Percentiles rank a stretch among this genome's conserved stretches.
Conservation (phyloP, 2,329 filamentous ascomycete genomes). For the Phyllosticta citrichinensis region DNA sequence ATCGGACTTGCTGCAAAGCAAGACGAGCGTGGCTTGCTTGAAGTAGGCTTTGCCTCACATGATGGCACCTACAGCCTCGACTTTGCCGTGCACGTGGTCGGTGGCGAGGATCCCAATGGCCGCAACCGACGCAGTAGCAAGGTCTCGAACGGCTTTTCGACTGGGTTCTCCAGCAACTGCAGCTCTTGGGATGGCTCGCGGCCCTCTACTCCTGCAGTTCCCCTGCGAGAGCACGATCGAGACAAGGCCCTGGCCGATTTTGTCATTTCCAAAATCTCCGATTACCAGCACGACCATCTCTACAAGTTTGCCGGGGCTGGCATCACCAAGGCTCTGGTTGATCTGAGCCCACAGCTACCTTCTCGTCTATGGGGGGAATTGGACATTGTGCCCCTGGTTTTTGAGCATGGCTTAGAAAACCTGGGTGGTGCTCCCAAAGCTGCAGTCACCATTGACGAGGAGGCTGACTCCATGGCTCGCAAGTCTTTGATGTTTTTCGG, state of each 20-base stretch:
- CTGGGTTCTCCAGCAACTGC: constrained; percentile 10
- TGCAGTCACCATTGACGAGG: constrained; percentile 59
- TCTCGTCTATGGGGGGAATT: constrained; percentile 66
- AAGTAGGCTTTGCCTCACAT: constrained; percentile 59
- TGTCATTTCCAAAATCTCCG: constrained; percentile 46
- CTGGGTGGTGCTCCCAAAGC: not conserved
- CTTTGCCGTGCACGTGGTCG: constrained; percentile 54
- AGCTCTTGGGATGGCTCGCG: not conserved
- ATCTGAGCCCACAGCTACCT: constrained; percentile 54
- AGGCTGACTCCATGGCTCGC: constrained; percentile 70
- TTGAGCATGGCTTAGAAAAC: constrained; percentile 25
- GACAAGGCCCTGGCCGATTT: constrained; percentile 42
- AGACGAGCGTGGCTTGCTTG: constrained; percentile 41
- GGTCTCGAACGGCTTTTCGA: constrained; percentile 5
- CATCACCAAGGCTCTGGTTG: constrained; percentile 50
- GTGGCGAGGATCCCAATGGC: constrained; percentile 16
- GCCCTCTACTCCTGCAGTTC: constrained; percentile 7
- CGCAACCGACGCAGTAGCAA: constrained; percentile 1
- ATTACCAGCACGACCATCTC: constrained; percentile 55
- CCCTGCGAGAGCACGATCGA: constrained; percentile 11
- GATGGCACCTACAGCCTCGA: constrained; percentile 67
- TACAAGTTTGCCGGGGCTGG: constrained; percentile 68
- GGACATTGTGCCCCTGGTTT: constrained; percentile 63
- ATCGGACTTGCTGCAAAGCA: constrained; percentile 51
- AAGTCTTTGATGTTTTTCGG: constrained; percentile 71